Percentiles rank a stretch among this genome's conserved stretches.
These are phyloP conservation scores for Forsythia viridissima DNA, from an alignment of 257 asterid genomes.

Conservation along the genomic window DNA sequence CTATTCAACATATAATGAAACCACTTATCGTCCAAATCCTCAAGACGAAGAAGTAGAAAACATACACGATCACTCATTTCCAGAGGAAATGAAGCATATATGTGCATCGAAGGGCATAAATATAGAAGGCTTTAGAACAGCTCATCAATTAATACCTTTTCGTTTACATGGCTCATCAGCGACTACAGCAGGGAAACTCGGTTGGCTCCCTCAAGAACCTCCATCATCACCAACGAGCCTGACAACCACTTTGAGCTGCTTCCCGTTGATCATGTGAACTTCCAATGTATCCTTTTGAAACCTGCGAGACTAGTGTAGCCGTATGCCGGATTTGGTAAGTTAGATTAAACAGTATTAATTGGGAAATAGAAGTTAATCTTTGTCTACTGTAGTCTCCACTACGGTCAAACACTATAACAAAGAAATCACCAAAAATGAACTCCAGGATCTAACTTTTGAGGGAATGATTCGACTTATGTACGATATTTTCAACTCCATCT, in stretches of 20 bases:
- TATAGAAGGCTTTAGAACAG: constrained; percentile 11
- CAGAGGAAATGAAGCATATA: background rate
- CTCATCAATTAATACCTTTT: background rate
- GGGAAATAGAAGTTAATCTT: background rate
- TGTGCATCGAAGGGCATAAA: constrained; percentile 18
- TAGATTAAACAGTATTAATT: background rate
- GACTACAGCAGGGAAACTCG: background rate
- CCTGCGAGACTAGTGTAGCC: background rate
- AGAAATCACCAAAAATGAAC: background rate
- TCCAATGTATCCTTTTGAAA: constrained; percentile 11
- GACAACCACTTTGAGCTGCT: background rate
- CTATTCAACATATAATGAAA: background rate
- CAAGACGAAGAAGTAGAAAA: background rate
- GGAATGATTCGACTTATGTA: background rate
- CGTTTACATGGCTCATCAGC: constrained; percentile 9
- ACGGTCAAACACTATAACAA: background rate
- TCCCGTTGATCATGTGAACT: constrained; percentile 1
- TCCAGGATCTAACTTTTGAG: background rate
- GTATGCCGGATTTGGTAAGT: background rate
- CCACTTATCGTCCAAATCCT: background rate
- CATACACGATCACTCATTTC: background rate
- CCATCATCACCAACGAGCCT: background rate
- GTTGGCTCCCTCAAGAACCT: background rate
- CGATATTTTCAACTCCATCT: background rate
- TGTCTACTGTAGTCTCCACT: background rate